Evolutionary conservation across 352 stramenopile species (phyloP), one percentile per base, ranked within the genome.

Genomic region (Globisporangium camurandrum): DNA sequence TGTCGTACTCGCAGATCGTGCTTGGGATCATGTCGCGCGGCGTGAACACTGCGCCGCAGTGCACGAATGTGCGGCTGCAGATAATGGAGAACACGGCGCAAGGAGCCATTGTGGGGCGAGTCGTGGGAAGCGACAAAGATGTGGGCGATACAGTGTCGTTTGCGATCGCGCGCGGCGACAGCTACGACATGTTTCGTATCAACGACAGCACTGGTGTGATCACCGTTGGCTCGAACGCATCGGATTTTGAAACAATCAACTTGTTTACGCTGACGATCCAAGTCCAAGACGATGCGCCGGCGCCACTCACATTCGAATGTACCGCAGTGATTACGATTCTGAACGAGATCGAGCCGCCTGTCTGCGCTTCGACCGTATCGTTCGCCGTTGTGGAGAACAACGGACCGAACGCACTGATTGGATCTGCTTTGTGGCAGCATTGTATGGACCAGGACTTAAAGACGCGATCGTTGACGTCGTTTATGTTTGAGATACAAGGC

Each of bases 11-110:
- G 22, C 64, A 80, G 17, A 48, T 83, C 27, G 71, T 57, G 1
- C 26, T 85, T 16, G 46, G 53, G 7, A 59, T 84, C 23, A 26
- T 69, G n/a, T 75, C 72, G 12, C 66, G 66, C 37, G 65, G 74
- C 7, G 38, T 71, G 27, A 84, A 84, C 39, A 67, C 75, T 49
- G 67, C 73, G 9, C 73, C 73, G 0, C 53, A 61, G 33, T 82
- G 73, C 30, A 54, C 34, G 1, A 49, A 37, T 12, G 43, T 52
- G 4, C 43, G 51, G 8, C 46, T 69, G 3, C 55, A 75, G 51
- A 16, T 82, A n/a, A 60, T 62, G 23, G 73, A 84, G 34, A 85
- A 85, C 47, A 62, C 66, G 7, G 47, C 54, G 2, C 56, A 56
- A 16, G 56, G 57, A 17, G 40, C 40, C 39, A 20, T 64, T 23